phyloP scores from a whole-genome alignment of 352 stramenopile genomes.

The Globisporangium iwayamae region DNA sequence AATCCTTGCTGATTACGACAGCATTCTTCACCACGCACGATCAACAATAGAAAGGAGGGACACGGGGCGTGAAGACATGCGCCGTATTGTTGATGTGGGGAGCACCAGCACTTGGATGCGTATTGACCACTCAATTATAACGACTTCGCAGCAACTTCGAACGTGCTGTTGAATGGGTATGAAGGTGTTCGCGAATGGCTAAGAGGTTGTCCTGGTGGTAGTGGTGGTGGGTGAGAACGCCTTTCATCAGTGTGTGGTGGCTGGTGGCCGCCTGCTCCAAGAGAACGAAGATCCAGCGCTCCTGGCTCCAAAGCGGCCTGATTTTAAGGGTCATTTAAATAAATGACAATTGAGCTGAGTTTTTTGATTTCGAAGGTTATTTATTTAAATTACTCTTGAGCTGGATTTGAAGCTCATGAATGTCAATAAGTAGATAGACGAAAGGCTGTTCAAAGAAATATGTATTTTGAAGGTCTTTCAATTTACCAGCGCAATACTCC shows the following conservation, averaged over 20 bases:
- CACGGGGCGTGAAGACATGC: not conserved
- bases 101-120: not conserved
- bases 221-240: not conserved
- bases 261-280: not conserved
- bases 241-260: not conserved
- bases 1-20: not conserved
- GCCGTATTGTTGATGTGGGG: conserved; percentile 6
- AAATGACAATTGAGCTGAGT: not conserved
- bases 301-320: conserved; percentile 4
- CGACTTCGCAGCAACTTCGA: conserved; percentile 4
- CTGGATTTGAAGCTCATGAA: not conserved
- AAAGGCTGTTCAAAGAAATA: too few species aligned
- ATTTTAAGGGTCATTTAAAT: not conserved
- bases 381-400: not conserved
- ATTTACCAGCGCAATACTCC: too few species aligned
- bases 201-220: not conserved
- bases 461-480: too few species aligned
- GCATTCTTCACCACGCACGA: not conserved
- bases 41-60: conserved; percentile 7
- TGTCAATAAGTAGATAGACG: not conserved
- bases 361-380: too few species aligned
- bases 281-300: not conserved
- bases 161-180: not conserved
- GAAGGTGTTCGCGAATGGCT: not conserved
- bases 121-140: conserved; percentile 6